A percentile compares a stretch with the other conserved stretches of the same genome.
These are phyloP conservation scores for Aspergillus caelatus DNA, from an alignment of 2,329 filamentous ascomycete species.

Conservation along the genomic window DNA sequence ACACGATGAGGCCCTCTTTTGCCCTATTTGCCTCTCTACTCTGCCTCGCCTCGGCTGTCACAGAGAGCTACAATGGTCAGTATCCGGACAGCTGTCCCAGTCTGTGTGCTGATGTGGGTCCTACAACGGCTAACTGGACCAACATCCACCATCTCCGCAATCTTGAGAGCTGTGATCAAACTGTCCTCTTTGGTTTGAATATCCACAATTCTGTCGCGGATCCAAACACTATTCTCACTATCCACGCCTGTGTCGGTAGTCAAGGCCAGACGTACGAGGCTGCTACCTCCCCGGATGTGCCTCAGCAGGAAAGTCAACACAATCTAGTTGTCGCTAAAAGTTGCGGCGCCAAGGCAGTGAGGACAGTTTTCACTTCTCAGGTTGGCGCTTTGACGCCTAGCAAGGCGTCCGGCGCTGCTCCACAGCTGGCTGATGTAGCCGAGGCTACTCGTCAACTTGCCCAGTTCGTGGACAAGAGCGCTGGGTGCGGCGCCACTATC, in stretches of 20 bases:
- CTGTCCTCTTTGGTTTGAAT: constrained; percentile 7
- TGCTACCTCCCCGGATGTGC: background rate
- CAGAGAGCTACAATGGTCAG: background rate
- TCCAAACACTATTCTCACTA: background rate
- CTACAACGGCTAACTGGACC: background rate
- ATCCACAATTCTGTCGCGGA: background rate
- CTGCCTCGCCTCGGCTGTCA: background rate
- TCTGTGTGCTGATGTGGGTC: background rate
- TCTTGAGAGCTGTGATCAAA: background rate
- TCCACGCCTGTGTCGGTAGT: background rate
- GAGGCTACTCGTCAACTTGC: background rate
- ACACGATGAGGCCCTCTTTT: background rate
- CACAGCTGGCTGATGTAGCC: background rate
- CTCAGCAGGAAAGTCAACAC: background rate
- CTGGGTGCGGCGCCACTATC: background rate
- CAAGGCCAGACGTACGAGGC: background rate
- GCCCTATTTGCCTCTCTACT: background rate
- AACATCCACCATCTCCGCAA: background rate
- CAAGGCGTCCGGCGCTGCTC: background rate
- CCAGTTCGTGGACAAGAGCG: background rate
- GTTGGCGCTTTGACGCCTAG: background rate
- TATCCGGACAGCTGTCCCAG: background rate
- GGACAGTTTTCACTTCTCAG: background rate
- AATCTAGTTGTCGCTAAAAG: background rate
- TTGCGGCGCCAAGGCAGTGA: background rate